Conservation (phyloP, 2,329 filamentous ascomycete genomes). For the Cylindrodendrum hubeiense region DNA sequence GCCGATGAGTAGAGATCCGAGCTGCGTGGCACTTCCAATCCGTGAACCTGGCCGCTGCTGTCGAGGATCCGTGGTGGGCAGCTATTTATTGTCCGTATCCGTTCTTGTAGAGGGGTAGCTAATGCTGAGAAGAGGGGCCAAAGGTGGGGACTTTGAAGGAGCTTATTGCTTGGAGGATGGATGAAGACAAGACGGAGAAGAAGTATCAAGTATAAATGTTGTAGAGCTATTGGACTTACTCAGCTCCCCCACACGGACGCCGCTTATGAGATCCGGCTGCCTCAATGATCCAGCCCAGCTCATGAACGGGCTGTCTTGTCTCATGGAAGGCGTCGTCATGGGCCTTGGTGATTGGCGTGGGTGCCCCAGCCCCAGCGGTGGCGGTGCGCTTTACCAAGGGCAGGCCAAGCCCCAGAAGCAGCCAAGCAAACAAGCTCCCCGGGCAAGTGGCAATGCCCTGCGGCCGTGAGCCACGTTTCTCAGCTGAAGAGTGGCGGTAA, state of each 20-base stretch:
- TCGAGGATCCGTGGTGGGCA: constrained; percentile 32
- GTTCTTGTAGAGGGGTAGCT: constrained; percentile 2
- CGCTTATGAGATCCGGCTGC: constrained; percentile 16
- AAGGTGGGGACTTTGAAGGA: constrained; percentile 1
- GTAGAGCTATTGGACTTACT: constrained; percentile 15
- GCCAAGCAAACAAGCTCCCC: background rate
- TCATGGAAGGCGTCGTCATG: constrained; percentile 22
- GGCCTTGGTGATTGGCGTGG: constrained; percentile 13
- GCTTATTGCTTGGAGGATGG: background rate
- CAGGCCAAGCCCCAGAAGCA: background rate
- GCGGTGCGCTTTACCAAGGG: constrained; percentile 8
- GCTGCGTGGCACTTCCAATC: constrained; percentile 10
- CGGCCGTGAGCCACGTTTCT: background rate
- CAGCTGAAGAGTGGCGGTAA: constrained; percentile 7
- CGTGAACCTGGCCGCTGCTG: constrained; percentile 24
- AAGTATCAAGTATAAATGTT: background rate
- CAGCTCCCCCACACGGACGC: constrained; percentile 10
- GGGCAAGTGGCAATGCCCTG: background rate
- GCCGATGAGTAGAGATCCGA: constrained; percentile 14
- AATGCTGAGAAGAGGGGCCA: constrained; percentile 12
- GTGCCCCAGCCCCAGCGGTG: background rate
- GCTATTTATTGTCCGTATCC: constrained; percentile 2
- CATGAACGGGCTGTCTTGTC: background rate
- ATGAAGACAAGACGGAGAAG: background rate
- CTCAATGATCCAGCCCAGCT: constrained; percentile 13